Conservation (phyloP, 2,329 filamentous ascomycete species). For the Cordyceps fumosorosea region DNA sequence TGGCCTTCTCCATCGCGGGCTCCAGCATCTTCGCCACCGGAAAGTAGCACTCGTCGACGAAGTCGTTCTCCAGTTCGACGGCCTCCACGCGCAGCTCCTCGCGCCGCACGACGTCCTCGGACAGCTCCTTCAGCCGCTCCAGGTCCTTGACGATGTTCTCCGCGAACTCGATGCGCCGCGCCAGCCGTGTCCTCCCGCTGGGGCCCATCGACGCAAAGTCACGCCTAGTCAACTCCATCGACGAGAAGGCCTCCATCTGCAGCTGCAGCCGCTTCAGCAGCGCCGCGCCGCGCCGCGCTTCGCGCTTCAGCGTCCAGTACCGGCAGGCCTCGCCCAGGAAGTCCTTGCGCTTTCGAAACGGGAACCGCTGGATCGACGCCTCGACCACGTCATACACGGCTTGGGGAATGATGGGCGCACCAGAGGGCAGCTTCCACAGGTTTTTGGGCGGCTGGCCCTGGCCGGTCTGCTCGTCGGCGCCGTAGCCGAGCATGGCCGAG, state of each 20-base stretch:
- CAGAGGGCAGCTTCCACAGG: slow-evolving; percentile 87
- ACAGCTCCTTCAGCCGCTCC: slow-evolving; percentile 64
- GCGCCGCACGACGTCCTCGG: slow-evolving; percentile 64
- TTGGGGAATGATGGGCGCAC: slow-evolving; percentile 88
- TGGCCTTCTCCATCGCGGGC: slow-evolving; percentile 73
- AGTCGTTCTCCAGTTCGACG: slow-evolving; percentile 65
- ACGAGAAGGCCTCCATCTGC: slow-evolving; percentile 93
- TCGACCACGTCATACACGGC: slow-evolving; percentile 83
- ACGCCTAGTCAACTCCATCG: slow-evolving; percentile 91
- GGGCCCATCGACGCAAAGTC: slow-evolving; percentile 96
- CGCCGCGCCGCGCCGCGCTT: slow-evolving; percentile 84
- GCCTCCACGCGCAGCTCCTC: slow-evolving; percentile 74
- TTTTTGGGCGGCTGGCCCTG: slow-evolving; percentile 41
- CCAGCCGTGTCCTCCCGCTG: slow-evolving; percentile 68
- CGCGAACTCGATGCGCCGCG: slow-evolving; percentile 83
- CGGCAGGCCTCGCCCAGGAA: slow-evolving; percentile 89
- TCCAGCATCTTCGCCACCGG: slow-evolving; percentile 71
- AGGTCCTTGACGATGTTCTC: slow-evolving; percentile 70
- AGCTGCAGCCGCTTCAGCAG: slow-evolving; percentile 88
- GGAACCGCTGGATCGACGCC: slow-evolving; percentile 73
- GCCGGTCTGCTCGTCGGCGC: slow-evolving; percentile 58
- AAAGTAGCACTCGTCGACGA: slow-evolving; percentile 88
- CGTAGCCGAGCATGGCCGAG: slow-evolving; percentile 62
- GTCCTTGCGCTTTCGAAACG: slow-evolving; percentile 76
- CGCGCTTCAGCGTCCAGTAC: slow-evolving; percentile 96